Evolutionary conservation across 352 stramenopile species (phyloP), one percentile per base, ranked within the genome.

Genomic region (Thalassiosira mediterranea): DNA sequence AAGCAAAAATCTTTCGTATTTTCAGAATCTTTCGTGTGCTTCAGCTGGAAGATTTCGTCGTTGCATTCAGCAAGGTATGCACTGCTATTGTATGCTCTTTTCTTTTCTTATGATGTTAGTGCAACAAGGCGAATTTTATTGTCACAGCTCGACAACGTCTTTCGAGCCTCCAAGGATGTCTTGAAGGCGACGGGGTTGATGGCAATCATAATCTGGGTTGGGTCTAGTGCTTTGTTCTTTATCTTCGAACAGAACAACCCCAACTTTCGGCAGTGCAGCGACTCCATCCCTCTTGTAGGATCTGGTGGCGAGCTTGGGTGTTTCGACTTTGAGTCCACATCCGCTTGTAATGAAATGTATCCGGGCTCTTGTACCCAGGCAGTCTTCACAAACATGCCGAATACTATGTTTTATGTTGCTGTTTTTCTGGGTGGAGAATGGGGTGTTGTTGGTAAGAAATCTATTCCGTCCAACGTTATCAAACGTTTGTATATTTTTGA

Each of bases 241-340:
- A 84, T 92, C 31, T 84, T 90, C 59, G 86, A 92, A 77, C 37
- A 84, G 54, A 84, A 90, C 59, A 92, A 92, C 67, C 86, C 86
- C 1, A 92, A 92, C 47, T 92, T 85, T 66, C 71, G 86, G 23
- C 21, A 77, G 52, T 92, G 86, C 31, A 71, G 88, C 61, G 72
- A 58, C 10, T 88, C 76, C 0, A 66, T 92, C 25, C 83, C 86
- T 38, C 48, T 79, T 15, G 21, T 65, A 4, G 76, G 73, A 19
- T 79, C 73, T 19, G 46, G 66, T 15, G 47, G 69, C 13, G 19
- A 71, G 25, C 77, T 73, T 21, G 86, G 83, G 26, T 92, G 86
- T 62, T 90, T 83, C 62, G 83, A 90, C 58, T 92, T 92, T 72
- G 44, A 54, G 21, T 84, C 75, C 13, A 90, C 84, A 37, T 28